Base-by-base conservation (phyloP, 2,329 filamentous ascomycete genomes). In the Pleochaeta shiraiana region DNA sequence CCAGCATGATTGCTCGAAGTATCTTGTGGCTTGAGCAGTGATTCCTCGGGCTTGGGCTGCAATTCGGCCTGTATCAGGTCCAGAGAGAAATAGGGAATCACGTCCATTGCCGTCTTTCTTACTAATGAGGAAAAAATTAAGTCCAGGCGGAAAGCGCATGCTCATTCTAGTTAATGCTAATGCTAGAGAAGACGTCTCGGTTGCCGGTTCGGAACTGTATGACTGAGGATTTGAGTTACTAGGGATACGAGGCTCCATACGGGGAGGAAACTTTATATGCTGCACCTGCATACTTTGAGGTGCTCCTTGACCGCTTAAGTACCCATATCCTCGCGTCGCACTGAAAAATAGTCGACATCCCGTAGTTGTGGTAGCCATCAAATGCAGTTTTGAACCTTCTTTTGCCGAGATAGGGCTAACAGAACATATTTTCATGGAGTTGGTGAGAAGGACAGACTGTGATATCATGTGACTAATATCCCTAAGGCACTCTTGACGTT, bases 271-370 rank as follows among this genome's bases (percentile, higher is more conserved):
- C 72, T 93, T 95, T 74, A 98, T 89, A 71, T 95, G 93, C 69
- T 95, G 87, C n/a, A 96, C 84, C 74, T 96, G 91, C 90, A 98
- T 96, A 75, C 90, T 96, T 70, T 88, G 91, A 0, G 93, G 91
- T 0, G 88, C 84, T 65, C 64, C 77, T 75, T 64, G 76, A 74
- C 75, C 76, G 74, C 68, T 74, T 73, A 79, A 81, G 76, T 86
- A 85, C 1, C 83, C 82, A 21, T 89, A 86, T 68, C 71, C 71
- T 45, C 86, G 87, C 0, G 90, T 95, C 4, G 92, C 90, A 72
- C 90, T 97, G 64, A 98, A 80, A 73, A 93, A 97, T 4, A 98
- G 82, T 26, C 93, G 84, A 72, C 91, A 95, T 24, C 95, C 93
- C 0, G 90, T 95, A 65, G 86, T 86, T 0, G 92, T 97, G 16